These are phyloP conservation scores for Zizania palustris DNA, from an alignment of 202 grass and related monocot genomes.

Conservation along the genomic window DNA sequence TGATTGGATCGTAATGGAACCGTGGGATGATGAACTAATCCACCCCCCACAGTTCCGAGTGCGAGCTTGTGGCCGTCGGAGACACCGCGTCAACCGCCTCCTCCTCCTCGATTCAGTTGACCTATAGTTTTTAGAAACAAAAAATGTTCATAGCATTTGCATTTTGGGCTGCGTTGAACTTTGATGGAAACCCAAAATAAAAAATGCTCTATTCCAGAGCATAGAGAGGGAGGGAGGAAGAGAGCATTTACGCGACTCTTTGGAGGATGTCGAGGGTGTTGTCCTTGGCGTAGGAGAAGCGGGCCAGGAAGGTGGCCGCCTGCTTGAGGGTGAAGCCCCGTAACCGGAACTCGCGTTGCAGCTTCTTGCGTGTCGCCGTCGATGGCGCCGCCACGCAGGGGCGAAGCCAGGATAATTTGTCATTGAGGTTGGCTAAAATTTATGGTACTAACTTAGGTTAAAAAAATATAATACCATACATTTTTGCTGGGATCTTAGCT, in stretches of 20 bases:
- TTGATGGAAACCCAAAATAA: too few relatives aligned
- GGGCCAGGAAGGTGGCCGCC: slow-evolving; percentile 61
- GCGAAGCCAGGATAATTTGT: too few relatives aligned
- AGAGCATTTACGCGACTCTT: slow-evolving; percentile 45
- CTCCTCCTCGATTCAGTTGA: slow-evolving; percentile 81
- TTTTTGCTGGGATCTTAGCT: too few relatives aligned
- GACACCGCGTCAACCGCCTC: slow-evolving; percentile 59
- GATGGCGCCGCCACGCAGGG: slow-evolving; percentile 64
- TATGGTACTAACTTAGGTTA: too few relatives aligned
- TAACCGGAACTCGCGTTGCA: slow-evolving; percentile 74
- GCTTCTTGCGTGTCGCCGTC: slow-evolving; percentile 64
- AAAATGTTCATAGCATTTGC: too few relatives aligned
- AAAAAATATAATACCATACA: too few relatives aligned
- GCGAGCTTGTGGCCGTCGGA: slow-evolving; percentile 48
- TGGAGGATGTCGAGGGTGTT: slow-evolving; percentile 82
- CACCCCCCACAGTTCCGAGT: slow-evolving; percentile 65
- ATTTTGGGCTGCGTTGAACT: too few relatives aligned
- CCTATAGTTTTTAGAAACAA: too few relatives aligned
- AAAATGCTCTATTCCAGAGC: slow-evolving; percentile 32
- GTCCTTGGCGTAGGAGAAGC: slow-evolving; percentile 79
- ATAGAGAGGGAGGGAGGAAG: neutral
- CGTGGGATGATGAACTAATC: slow-evolving; percentile 76
- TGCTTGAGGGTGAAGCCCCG: slow-evolving; percentile 89
- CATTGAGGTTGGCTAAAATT: too few relatives aligned
- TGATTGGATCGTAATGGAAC: slow-evolving; percentile 84